Percentiles rank a stretch among this genome's conserved stretches.
These are phyloP conservation scores for Neurospora tetraspora DNA, from an alignment of 495 filamentous ascomycete species.

Conservation along the genomic window DNA sequence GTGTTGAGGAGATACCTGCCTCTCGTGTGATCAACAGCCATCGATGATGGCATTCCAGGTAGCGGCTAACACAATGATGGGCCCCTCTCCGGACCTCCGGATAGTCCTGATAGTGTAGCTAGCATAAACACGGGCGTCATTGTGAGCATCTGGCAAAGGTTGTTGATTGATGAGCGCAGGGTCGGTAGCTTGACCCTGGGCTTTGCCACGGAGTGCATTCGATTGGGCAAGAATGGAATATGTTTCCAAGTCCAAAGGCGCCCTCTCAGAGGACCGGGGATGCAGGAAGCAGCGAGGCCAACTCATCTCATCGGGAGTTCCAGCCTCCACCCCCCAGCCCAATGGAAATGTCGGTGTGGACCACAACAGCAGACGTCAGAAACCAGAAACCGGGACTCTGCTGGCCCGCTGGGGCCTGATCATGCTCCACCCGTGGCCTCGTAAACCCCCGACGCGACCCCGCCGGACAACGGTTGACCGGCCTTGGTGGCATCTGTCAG, in stretches of 20 bases:
- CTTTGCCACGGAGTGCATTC: constrained; percentile 2
- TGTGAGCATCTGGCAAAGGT: neutral
- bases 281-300: constrained; percentile 15
- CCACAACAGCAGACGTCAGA: constrained; percentile 1
- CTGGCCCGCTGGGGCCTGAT: neutral
- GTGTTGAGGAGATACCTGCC: neutral
- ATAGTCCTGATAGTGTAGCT: neutral
- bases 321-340: constrained; percentile 15
- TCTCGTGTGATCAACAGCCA: neutral
- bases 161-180: neutral
- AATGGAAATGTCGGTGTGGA: constrained; percentile 26
- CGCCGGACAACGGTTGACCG: neutral
- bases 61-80: neutral
- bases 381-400: neutral
- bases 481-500: neutral
- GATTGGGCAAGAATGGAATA: neutral
- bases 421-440: neutral
- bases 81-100: neutral
- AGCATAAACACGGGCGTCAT: neutral
- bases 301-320: constrained; percentile 16
- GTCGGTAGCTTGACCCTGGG: neutral
- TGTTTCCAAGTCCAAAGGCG: neutral
- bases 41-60: neutral
- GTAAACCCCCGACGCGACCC: neutral
- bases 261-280: constrained; percentile 8